These are phyloP conservation scores for Phialophora tarda DNA, from an alignment of 2,329 filamentous ascomycete genomes.

Conservation along the genomic window DNA sequence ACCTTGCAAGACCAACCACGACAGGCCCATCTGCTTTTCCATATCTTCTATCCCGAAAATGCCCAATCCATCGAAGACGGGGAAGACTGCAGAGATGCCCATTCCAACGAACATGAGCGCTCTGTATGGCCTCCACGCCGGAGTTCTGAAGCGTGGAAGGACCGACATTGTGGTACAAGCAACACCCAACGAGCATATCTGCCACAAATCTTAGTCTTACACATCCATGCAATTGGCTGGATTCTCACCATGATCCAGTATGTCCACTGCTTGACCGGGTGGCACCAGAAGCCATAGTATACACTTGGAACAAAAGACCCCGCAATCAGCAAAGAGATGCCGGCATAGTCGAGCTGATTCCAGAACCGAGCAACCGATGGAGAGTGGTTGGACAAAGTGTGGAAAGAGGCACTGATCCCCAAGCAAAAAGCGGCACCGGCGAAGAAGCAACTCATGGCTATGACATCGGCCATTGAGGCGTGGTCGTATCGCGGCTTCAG, in stretches of 20 bases:
- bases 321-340: constrained; percentile 89
- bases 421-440: constrained; percentile 73
- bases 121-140: constrained; percentile 81
- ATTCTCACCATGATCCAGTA: constrained; percentile 76
- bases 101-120: constrained; percentile 88
- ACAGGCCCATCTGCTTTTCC: constrained; percentile 75
- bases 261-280: constrained; percentile 65
- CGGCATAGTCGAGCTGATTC: constrained; percentile 92
- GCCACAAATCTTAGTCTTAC: constrained; percentile 17
- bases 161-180: constrained; percentile 78
- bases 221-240: not conserved
- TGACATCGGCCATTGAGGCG: constrained; percentile 67
- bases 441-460: constrained; percentile 80
- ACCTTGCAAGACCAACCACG: constrained; percentile 80
- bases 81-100: constrained; percentile 81
- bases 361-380: constrained; percentile 77
- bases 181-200: constrained; percentile 80
- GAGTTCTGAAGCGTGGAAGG: constrained; percentile 81
- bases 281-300: constrained; percentile 82
- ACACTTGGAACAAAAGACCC: constrained; percentile 88
- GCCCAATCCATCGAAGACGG: constrained; percentile 75
- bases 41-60: constrained; percentile 71
- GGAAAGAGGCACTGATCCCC: constrained; percentile 83
- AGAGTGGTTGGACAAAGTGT: constrained; percentile 85
- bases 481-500: constrained; percentile 70